A percentile compares a stretch with the other conserved stretches of the same genome.
Conservation (phyloP, 257 asterid species). For the Solanum ossicruentum region DNA sequence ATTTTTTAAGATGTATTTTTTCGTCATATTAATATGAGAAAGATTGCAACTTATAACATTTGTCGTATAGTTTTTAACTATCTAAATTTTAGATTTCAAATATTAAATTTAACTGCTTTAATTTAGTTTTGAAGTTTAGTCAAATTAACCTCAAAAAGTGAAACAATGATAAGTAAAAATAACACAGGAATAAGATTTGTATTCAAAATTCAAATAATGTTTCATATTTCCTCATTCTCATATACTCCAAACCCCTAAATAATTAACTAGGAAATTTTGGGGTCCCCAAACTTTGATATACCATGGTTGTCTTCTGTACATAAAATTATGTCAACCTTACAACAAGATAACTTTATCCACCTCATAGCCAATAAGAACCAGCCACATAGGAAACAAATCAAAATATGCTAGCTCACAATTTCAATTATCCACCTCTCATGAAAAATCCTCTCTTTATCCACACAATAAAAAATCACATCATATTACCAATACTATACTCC, state of each 20-base stretch:
- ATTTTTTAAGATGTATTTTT: no score
- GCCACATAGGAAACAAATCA: slow-evolving; percentile 38
- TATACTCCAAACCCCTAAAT: neutral
- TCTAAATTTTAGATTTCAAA: no score
- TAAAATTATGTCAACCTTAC: neutral
- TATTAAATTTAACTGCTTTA: no score
- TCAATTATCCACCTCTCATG: slow-evolving; percentile 48
- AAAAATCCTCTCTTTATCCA: neutral
- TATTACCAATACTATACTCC: neutral
- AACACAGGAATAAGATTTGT: no score
- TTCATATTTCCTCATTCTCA: neutral
- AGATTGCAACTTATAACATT: no score
- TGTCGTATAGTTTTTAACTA: no score
- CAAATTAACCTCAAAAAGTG: no score
- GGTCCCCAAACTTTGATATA: neutral
- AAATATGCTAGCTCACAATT: slow-evolving; percentile 4
- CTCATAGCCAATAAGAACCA: slow-evolving; percentile 22
- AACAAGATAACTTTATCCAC: slow-evolving; percentile 47
- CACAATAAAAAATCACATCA: slow-evolving; percentile 7
- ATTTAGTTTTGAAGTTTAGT: no score
- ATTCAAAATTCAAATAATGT: neutral
- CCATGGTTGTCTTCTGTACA: neutral
- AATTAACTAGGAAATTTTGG: neutral
- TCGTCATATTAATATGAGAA: no score
- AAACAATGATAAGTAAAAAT: no score